Percentiles rank a stretch among this genome's conserved stretches.
phyloP scores from a whole-genome alignment of 2,329 filamentous ascomycete genomes.

The Aspergillus alliaceus region DNA sequence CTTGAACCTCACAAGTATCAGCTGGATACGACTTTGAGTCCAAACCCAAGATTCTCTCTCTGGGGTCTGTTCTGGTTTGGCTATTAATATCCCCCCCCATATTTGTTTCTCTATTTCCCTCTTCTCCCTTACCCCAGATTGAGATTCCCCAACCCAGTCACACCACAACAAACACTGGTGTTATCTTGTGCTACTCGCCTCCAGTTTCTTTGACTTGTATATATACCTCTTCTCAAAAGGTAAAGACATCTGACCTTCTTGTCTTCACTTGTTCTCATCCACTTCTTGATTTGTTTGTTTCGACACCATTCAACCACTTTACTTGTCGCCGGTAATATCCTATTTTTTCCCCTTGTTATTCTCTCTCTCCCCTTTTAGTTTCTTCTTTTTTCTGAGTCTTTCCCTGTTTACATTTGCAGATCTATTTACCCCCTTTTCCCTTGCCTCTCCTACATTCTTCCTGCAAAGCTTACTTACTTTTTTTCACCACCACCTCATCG shows the following conservation, averaged over 20 bases:
- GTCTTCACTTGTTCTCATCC: not conserved
- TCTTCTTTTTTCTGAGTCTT: not conserved
- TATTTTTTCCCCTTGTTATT: not conserved
- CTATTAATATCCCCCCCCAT: not conserved
- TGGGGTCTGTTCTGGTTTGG: not conserved
- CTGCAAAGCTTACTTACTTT: not conserved
- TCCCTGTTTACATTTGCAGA: not conserved
- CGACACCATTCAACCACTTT: no score
- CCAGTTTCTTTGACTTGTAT: not conserved
- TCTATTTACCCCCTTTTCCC: not conserved
- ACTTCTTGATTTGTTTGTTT: no score
- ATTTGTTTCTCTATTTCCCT: constrained; percentile 3
- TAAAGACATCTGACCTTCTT: not conserved
- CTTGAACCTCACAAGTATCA: not conserved
- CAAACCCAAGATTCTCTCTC: not conserved
- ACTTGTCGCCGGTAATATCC: not conserved
- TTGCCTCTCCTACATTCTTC: not conserved
- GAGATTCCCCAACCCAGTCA: constrained; percentile 2
- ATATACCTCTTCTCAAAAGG: not conserved
- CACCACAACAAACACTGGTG: constrained; percentile 4
- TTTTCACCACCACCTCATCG: not conserved
- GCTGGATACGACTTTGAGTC: not conserved
- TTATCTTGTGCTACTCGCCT: not conserved
- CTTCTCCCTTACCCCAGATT: constrained; percentile 14
- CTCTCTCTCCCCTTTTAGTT: not conserved